Base-by-base conservation (phyloP, 176 grass and related monocot genomes). In the Panicum miliaceum region DNA sequence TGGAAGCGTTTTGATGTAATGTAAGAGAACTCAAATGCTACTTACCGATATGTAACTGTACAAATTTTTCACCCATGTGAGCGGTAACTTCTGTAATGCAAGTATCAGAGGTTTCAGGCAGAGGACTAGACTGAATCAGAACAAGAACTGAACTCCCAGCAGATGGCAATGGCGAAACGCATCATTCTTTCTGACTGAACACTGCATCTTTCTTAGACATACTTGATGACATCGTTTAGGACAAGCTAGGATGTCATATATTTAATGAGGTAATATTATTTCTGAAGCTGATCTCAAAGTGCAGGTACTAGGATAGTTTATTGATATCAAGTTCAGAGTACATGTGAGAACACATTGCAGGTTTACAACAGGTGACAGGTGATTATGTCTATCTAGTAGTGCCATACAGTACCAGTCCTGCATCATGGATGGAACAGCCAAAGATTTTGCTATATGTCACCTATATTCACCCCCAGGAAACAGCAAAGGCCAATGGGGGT, bases 381-480 rank as follows among this genome's bases (percentile, higher is more conserved):
- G 89, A 64, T 51, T 29, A 64, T 46, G 67, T 67, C 48, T 78
- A 82, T 57, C 73, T 61, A 79, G 23, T 26, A 60, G 60, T 18
- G 46, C n/a, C 22, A 86, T 51, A 69, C 32, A 79, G 9, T 22
- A 40, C 16, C 53, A 64, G 11, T 83, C 53, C 60, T 84, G 51
- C 83, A 58, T 14, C 51, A 86, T 86, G 83, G 36, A 75, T 78
- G 83, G 43, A 83, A 41, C 25, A 45, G n/a, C 77, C 58, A 66
- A 82, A 67, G 66, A 56, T 63, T 87, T 68, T 78, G 14, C 40
- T 86, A 72, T 68, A 18, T 77, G 67, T 68, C 48, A 73, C 26
- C 60, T 78, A 70, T 67, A 35, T 53, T 41, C 14, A 75, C 69
- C 76, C 82, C 64, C 34, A 41, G 7, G 38, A 74, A 76, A 73